Percentiles rank a stretch among this genome's conserved stretches.
Evolutionary conservation across 495 filamentous ascomycete genomes (phyloP).

Genomic region (Pseudoneurospora amorphoporcata): DNA sequence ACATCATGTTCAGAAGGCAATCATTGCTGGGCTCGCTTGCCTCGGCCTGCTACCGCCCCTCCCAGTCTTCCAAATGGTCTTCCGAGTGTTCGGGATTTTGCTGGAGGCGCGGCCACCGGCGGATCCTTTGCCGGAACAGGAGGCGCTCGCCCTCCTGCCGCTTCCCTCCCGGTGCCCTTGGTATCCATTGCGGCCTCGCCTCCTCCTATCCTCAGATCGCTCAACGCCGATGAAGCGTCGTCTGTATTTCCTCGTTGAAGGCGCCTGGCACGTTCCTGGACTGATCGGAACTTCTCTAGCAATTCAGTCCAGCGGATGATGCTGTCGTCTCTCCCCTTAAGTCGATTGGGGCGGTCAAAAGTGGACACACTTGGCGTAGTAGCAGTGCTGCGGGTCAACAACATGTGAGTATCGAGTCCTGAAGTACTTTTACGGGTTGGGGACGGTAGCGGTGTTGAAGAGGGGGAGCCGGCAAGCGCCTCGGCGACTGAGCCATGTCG

Average conservation of each 20-base stretch:
- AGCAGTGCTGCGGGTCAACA: constrained; percentile 30
- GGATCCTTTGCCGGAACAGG: constrained; percentile 34
- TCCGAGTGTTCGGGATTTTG: constrained; percentile 36
- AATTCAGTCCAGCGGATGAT: constrained; percentile 86
- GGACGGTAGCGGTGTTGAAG: constrained; percentile 19
- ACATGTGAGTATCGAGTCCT: constrained; percentile 10
- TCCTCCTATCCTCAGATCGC: constrained; percentile 31
- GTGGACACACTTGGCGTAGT: constrained; percentile 36
- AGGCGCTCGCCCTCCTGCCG: constrained; percentile 22
- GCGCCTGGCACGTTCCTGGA: constrained; percentile 67
- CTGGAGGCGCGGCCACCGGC: constrained; percentile 15
- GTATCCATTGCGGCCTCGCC: constrained; percentile 31
- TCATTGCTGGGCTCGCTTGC: constrained; percentile 33
- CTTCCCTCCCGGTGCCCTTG: constrained; percentile 31
- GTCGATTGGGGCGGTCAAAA: constrained; percentile 70
- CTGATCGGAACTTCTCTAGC: constrained; percentile 86
- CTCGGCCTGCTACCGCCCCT: constrained; percentile 52
- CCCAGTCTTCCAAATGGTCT: constrained; percentile 58
- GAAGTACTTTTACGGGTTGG: constrained; percentile 13
- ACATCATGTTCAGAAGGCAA: constrained; percentile 13
- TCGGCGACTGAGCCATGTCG: constrained; percentile 33
- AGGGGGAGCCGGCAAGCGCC: constrained; percentile 3
- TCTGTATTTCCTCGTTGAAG: constrained; percentile 34
- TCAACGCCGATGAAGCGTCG: constrained; percentile 26
- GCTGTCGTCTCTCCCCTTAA: constrained; percentile 76